Evolutionary conservation across 2,329 filamentous ascomycete species (phyloP), one percentile per base, ranked within the genome.

Genomic region (Aulographum hederae): DNA sequence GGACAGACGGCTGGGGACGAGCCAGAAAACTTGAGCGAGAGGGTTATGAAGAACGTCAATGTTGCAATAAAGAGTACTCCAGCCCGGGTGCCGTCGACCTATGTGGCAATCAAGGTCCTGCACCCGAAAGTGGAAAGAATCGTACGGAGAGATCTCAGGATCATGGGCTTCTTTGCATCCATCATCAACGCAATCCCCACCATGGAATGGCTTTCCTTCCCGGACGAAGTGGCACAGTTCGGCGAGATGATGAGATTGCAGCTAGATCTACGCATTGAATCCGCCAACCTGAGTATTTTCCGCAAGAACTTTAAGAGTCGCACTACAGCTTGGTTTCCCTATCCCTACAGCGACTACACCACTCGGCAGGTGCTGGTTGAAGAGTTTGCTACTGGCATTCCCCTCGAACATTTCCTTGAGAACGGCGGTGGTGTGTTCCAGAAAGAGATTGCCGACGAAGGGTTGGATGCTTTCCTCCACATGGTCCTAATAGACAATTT

Each of bases 181-280:
- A 46, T 78, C 4, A 73, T 98, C 42, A 92, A 95, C 52, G 58
- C 68, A 2, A 77, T 98, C 19, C 89, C 89, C 1, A 93, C 85
- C 0, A 89, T 98, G 47, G 82, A 95, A 53, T 98, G 89, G 89
- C 65, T 98, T 4, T 94, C 86, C 0, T 70, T 98, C 6, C 89
- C 89, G 0, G 86, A 94, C 42, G 89, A 98, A 51, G 89, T 95
- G 3, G 57, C 65, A 11, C 84, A 95, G 46, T 98, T 98, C 47
- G 86, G 85, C 16, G 79, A 91, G 48, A 98, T 98, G 89, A 98
- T 98, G 89, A 77, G 77, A 45, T 61, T 95, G n/a, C 89, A 98
- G 50, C 64, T 98, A 3, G 89, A 98, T 53, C 65, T 98, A 21
- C 77, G 89, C 32, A 95, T 95, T 37, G 89, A 98, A 53, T 78